Conservation (phyloP, 169 alveolate species). For the Plasmodium ovale region DNA sequence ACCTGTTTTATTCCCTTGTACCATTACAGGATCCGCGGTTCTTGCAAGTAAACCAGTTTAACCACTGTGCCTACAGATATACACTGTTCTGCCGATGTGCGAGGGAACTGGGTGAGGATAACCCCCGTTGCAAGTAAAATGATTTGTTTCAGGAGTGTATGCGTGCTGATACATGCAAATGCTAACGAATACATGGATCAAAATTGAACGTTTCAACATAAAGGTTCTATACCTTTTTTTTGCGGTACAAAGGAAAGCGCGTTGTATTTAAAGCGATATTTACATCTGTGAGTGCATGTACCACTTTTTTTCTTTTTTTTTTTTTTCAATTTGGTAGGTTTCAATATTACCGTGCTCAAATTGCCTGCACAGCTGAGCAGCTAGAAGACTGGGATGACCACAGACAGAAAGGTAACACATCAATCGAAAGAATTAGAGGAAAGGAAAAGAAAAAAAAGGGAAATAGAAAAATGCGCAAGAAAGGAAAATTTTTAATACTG, state of each 20-base stretch:
- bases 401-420: conserved; percentile 64
- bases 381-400: conserved; percentile 74
- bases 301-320: background rate
- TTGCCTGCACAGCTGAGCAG: conserved; percentile 86
- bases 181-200: too few relatives aligned
- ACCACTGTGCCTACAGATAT: conserved; percentile 82
- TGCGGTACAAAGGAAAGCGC: too few relatives aligned
- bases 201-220: too few relatives aligned
- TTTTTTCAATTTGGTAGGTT: conserved; percentile 64
- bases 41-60: conserved; percentile 80
- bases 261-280: background rate
- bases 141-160: background rate
- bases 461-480: background rate
- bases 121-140: conserved; percentile 86
- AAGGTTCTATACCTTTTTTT: too few relatives aligned
- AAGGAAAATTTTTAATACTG: background rate
- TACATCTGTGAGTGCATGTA: background rate
- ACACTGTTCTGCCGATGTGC: conserved; percentile 84
- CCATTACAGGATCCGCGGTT: conserved; percentile 82
- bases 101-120: conserved; percentile 84
- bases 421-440: too few relatives aligned
- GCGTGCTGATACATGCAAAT: background rate
- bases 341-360: conserved; percentile 86
- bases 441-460: background rate
- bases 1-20: background rate